These are phyloP conservation scores for Bigelowiella natans DNA, from an alignment of 78 protist species.

Conservation along the genomic window DNA sequence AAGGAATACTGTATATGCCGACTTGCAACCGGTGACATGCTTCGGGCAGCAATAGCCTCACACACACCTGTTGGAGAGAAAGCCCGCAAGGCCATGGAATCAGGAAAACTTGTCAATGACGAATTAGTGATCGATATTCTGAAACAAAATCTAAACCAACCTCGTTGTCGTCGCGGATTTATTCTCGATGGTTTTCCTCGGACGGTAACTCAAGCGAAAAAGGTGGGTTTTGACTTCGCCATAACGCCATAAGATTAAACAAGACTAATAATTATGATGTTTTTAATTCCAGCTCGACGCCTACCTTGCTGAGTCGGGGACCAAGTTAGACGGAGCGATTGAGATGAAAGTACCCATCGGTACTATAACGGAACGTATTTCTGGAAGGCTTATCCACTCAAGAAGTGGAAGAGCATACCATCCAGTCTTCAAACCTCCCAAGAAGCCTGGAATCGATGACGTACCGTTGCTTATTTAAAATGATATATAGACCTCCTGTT, in stretches of 20 bases:
- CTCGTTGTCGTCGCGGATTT: slow-evolving; percentile 5
- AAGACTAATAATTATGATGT: background rate
- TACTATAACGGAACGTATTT: background rate
- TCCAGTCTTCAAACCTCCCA: background rate
- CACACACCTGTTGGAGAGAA: background rate
- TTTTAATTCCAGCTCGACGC: background rate
- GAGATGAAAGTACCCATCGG: background rate
- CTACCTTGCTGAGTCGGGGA: background rate
- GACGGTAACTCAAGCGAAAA: slow-evolving; percentile 6
- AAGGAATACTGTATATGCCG: background rate
- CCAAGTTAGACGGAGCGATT: background rate
- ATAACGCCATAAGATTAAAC: background rate
- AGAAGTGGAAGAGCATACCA: background rate
- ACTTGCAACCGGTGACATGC: slow-evolving; percentile 5
- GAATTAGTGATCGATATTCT: background rate
- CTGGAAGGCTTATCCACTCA: background rate
- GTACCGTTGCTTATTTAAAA: background rate
- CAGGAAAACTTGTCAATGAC: background rate
- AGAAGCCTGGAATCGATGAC: background rate
- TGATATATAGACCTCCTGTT: background rate
- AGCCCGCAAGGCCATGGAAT: background rate
- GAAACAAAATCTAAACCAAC: background rate
- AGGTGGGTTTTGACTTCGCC: background rate
- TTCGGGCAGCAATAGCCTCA: slow-evolving; percentile 5
- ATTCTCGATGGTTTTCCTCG: background rate